Conservation (phyloP, 257 asterid species). For the Nicotiana obtusifolia region DNA sequence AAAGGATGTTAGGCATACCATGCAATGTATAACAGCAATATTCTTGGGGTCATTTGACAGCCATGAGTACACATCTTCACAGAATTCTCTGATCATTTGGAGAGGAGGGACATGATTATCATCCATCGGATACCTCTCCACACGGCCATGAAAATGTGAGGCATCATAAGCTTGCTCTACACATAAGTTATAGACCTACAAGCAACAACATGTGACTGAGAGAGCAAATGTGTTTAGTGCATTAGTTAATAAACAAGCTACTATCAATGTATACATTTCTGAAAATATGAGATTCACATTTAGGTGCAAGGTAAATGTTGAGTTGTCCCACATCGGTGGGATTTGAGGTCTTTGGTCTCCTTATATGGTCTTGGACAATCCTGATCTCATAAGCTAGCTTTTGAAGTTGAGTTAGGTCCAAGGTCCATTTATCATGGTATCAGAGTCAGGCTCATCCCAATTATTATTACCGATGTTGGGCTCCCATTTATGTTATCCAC, state of each 20-base stretch:
- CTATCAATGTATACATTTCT: background rate
- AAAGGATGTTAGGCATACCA: conserved; percentile 28
- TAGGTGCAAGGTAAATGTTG: background rate
- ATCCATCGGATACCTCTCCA: conserved; percentile 74
- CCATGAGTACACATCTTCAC: conserved; percentile 77
- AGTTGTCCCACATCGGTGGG: too few relatives aligned
- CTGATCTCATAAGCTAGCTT: too few relatives aligned
- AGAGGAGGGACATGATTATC: conserved; percentile 80
- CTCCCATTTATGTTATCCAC: too few relatives aligned
- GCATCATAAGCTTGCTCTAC: conserved; percentile 57
- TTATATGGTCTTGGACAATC: too few relatives aligned
- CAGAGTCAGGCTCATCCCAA: too few relatives aligned
- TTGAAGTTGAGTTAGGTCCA: too few relatives aligned
- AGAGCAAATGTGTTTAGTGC: background rate
- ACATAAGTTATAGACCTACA: conserved; percentile 72
- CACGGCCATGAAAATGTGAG: conserved; percentile 63
- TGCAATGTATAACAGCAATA: conserved; percentile 79
- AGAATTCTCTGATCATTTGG: conserved; percentile 61
- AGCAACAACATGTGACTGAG: background rate
- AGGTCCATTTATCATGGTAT: too few relatives aligned
- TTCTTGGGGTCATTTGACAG: conserved; percentile 60
- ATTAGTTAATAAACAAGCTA: background rate
- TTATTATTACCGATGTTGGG: too few relatives aligned
- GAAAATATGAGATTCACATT: background rate
- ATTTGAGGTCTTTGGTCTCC: too few relatives aligned